Base-by-base conservation (phyloP, 1,139 yeast species). In the Yamadazyma sp. region DNA sequence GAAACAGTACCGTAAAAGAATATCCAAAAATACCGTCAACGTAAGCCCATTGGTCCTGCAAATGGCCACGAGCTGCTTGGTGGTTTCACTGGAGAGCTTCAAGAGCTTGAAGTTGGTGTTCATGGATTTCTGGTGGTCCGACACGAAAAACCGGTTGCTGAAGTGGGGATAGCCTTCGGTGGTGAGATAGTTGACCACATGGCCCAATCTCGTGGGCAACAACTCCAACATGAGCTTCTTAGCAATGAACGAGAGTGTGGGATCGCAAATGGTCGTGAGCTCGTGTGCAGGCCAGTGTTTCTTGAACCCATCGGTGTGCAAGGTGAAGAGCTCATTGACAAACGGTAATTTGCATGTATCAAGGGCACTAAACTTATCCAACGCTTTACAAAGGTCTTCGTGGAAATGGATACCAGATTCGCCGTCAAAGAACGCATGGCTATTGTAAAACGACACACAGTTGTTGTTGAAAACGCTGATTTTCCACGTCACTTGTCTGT, bases 381-480 rank as follows among this genome's bases (percentile, higher is more conserved):
- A 46, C 15, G 50, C 56, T 13, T 39, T 37, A 2, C 57, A 40
- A 35, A 69, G 53, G 20, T 64, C 62, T n/a, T 52, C 46, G 34
- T 65, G 73, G 46, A 70, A 67, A 29, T 51, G 50, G 7, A 53
- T 46, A 1, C 59, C 69, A 2, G 70, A 51, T 12, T 50, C 53
- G 3, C 75, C 76, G 46, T 70, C 75, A 25, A 57, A 57, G 8
- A 62, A 45, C 1, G 59, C 31, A 45, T 70, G 76, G 44, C 66
- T 67, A 39, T 59, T 59, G 12, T 49, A 50, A 23, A 61, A 57
- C 1, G 64, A 41, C 4, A 65, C 28, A 27, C 58, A 50, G 11
- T 44, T 41, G 12, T 47, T 47, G 28, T 52, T 47, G 36, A 48
- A 51, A 0, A 66, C 54, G 52, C 35, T 6, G 21, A 67, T 32